Evolutionary conservation across 495 filamentous ascomycete genomes (phyloP).

Genomic region (Clavariopsis aquatica): DNA sequence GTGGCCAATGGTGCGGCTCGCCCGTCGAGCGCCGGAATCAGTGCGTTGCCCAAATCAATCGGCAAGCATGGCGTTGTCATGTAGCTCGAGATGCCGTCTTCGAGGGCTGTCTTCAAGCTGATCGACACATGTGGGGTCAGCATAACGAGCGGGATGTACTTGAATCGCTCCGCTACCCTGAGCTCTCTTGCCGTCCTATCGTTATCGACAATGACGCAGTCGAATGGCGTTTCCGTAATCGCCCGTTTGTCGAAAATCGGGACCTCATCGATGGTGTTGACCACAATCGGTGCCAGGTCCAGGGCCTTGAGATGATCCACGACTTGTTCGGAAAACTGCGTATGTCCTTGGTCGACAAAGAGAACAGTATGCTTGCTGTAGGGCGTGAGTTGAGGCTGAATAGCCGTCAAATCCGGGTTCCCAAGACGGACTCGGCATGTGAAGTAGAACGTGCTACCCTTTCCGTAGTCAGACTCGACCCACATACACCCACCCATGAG

Average conservation of each 20-base stretch:
- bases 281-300: constrained; percentile 77
- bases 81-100: constrained; percentile 95
- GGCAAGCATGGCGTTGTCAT: constrained; percentile 97
- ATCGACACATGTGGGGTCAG: constrained; percentile 89
- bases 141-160: constrained; percentile 95
- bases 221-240: constrained; percentile 68
- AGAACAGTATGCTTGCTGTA: constrained; percentile 92
- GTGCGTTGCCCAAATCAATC: constrained; percentile 95
- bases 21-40: constrained; percentile 96
- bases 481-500: constrained; percentile 97
- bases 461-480: constrained; percentile 91
- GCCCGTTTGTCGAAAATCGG: constrained; percentile 56
- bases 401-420: constrained; percentile 74
- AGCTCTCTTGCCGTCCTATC: constrained; percentile 84
- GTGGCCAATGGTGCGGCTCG: constrained; percentile 87
- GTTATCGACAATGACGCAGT: constrained; percentile 96
- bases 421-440: constrained; percentile 91
- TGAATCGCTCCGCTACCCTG: constrained; percentile 88
- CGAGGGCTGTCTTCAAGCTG: constrained; percentile 89
- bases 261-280: constrained; percentile 64
- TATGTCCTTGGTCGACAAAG: constrained; percentile 92
- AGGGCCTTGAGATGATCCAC: constrained; percentile 76
- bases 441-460: constrained; percentile 95
- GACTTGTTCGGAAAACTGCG: constrained; percentile 72
- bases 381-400: constrained; percentile 80